Evolutionary conservation across 805 yeast species (phyloP), one percentile per base, ranked within the genome.

Genomic region (Monosporozyma yasuniensis): DNA sequence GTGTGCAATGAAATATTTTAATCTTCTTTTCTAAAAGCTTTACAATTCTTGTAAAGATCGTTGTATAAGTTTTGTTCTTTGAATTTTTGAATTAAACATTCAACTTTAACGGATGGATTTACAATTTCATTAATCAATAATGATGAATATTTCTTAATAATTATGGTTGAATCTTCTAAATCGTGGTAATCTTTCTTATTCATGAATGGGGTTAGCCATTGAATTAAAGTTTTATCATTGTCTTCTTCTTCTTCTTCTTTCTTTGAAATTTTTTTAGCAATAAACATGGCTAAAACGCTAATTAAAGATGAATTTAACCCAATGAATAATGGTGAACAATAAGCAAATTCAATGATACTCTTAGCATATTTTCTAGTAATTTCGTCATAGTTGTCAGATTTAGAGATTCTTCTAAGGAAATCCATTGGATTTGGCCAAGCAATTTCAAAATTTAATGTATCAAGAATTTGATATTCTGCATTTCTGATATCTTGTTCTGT

Each of bases 351-450:
- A 52, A 89, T 67, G 47, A 89, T 69, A 64, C 84, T 87, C 63
- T 88, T 88, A 27, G 93, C 96, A 53, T 86, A 72, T 7, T 95
- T 84, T 68, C 96, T 79, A 37, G 88, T 79, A 61, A 80, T 83
- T 49, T 83, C 80, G 64, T 87, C 91, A 67, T 88, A 88, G 61
- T 84, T 86, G 67, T 89, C 96, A 44, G 96, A 96, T 61, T 85
- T 87, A 37, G 95, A 85, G 44, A 87, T 82, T 62, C 96, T 76
- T 61, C 96, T 78, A 60, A 89, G 71, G 63, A 89, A 89, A 67
- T 88, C 87, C 83, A 88, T 79, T 46, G 96, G 96, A 63, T 85
- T 87, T 44, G 96, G 95, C 65, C 83, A 85, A 55, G 85, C 80
- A 62, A 89, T 74, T 63, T 87, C 83, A 66, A 85, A 89, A 51